These are phyloP conservation scores for Nemania sp. DNA, from an alignment of 2,329 filamentous ascomycete species.

Conservation along the genomic window DNA sequence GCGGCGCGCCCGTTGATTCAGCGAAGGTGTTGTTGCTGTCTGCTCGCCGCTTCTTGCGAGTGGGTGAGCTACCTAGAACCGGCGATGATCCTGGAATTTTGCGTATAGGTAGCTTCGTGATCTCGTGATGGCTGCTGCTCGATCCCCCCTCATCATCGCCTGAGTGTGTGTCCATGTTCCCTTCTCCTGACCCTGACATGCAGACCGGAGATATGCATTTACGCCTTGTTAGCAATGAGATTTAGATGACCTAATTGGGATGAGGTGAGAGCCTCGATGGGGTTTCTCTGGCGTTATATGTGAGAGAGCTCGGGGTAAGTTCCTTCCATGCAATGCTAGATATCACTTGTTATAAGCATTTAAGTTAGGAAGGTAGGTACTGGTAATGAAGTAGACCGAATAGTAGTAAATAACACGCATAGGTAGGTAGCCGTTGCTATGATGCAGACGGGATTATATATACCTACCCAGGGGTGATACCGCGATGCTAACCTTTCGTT, in stretches of 20 bases:
- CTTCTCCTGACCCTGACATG: constrained; percentile 20
- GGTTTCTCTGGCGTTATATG: too few species aligned
- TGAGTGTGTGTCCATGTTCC: constrained; percentile 25
- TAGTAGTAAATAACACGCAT: too few species aligned
- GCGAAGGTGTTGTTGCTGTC: constrained; percentile 21
- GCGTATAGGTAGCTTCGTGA: neutral
- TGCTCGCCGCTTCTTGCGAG: constrained; percentile 24
- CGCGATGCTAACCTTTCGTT: too few species aligned
- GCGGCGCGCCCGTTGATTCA: constrained; percentile 33
- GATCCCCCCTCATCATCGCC: constrained; percentile 16
- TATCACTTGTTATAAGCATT: too few species aligned
- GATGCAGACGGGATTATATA: too few species aligned
- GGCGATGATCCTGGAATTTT: constrained; percentile 2
- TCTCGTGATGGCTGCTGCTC: constrained; percentile 4
- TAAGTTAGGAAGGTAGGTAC: too few species aligned
- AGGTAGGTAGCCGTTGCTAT: too few species aligned
- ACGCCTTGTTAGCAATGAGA: neutral
- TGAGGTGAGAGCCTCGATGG: neutral
- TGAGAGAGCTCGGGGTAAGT: too few species aligned
- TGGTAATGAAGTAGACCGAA: too few species aligned
- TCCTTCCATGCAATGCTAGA: too few species aligned
- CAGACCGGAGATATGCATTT: constrained; percentile 26
- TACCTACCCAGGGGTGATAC: too few species aligned
- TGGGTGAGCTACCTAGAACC: neutral
- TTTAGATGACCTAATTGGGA: neutral